phyloP scores from a whole-genome alignment of 2,329 filamentous ascomycete genomes.

The Uncinocarpus reesii region DNA sequence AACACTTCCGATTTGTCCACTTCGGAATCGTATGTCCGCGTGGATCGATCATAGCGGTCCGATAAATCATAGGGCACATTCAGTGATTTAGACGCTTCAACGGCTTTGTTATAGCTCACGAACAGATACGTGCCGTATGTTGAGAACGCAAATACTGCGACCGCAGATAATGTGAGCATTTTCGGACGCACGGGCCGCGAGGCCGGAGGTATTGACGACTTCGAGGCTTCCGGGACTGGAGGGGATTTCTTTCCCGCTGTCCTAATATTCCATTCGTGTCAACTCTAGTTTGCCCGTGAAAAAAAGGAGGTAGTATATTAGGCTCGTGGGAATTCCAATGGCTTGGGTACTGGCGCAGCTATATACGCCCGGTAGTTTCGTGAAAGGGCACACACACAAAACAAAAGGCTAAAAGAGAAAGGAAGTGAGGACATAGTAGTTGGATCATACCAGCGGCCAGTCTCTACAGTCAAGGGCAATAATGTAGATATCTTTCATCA shows the following conservation, averaged over 20 bases:
- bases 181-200: constrained; percentile 14
- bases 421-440: background rate
- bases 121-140: constrained; percentile 38
- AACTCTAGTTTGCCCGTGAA: background rate
- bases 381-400: background rate
- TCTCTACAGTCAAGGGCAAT: background rate
- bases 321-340: background rate
- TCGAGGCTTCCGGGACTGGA: constrained; percentile 18
- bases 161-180: constrained; percentile 30
- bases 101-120: constrained; percentile 33
- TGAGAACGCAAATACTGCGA: constrained; percentile 34
- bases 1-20: constrained; percentile 37
- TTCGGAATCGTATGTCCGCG: constrained; percentile 37
- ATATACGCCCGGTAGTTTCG: too few species aligned
- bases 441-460: constrained; percentile 7
- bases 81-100: constrained; percentile 25
- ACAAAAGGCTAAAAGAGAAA: background rate
- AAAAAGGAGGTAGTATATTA: background rate
- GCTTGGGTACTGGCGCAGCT: too few species aligned
- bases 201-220: constrained; percentile 15
- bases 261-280: constrained; percentile 6
- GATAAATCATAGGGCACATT: constrained; percentile 36
- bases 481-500: constrained; percentile 1
- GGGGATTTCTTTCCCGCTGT: constrained; percentile 16
- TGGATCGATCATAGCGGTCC: constrained; percentile 38